A percentile compares a stretch with the other conserved stretches of the same genome.
These are phyloP conservation scores for Entophlyctis luteolus DNA, from an alignment of 192 early-diverging fungal species.

Conservation along the genomic window DNA sequence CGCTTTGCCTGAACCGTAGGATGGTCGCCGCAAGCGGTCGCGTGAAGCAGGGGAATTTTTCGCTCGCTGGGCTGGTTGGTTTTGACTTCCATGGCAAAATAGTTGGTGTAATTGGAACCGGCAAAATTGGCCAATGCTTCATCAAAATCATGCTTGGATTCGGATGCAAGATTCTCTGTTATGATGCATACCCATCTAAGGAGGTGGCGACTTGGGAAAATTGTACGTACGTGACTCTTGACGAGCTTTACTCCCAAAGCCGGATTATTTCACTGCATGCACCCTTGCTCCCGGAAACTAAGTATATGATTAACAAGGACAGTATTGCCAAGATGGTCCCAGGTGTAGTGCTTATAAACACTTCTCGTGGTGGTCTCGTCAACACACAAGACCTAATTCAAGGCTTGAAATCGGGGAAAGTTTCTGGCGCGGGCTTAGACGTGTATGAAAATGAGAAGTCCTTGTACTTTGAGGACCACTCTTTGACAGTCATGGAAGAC, in stretches of 20 bases:
- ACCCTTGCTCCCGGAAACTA: conserved; percentile 42
- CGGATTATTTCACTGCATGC: conserved; percentile 46
- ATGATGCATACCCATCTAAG: conserved; percentile 42
- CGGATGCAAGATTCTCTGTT: conserved; percentile 45
- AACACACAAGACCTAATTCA: conserved; percentile 39
- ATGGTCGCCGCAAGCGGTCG: conserved; percentile 31
- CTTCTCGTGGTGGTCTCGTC: conserved; percentile 41
- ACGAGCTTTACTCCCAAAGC: conserved; percentile 31
- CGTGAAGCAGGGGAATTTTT: conserved; percentile 38
- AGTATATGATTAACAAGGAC: conserved; percentile 41
- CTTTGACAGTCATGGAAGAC: conserved; percentile 33
- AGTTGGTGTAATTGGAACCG: conserved; percentile 30
- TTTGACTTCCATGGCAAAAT: conserved; percentile 41
- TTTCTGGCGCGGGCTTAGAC: conserved; percentile 45
- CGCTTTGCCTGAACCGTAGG: conserved; percentile 44
- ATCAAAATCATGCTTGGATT: conserved; percentile 47
- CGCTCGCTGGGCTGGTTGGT: conserved; percentile 40
- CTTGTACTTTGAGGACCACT: conserved; percentile 44
- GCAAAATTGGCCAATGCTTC: conserved; percentile 48
- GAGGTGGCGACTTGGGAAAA: conserved; percentile 25
- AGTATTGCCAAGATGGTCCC: conserved; percentile 40
- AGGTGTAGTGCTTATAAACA: conserved; percentile 49
- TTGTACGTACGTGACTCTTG: conserved; percentile 37
- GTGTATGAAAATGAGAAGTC: conserved; percentile 49
- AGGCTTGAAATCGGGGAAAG: conserved; percentile 41